Conservation (phyloP, 257 asterid species). For the Solanum tarapatanum region DNA sequence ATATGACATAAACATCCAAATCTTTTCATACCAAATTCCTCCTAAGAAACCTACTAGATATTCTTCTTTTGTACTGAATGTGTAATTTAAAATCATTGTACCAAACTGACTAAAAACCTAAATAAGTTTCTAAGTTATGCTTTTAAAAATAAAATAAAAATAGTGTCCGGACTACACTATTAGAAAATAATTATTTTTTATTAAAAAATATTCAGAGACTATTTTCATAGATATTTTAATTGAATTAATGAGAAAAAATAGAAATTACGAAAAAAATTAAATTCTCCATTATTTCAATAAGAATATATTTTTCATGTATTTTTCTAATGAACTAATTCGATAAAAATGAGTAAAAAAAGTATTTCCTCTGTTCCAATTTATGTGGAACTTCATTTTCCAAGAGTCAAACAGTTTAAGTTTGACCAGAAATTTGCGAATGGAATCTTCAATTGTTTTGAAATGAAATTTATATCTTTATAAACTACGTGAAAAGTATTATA, state of each 20-base stretch:
- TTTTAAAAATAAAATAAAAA: no score
- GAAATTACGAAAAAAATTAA: no score
- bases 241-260: no score
- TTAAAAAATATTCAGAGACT: background rate
- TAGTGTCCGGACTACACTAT: background rate
- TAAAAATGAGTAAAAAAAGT: background rate
- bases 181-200: no score
- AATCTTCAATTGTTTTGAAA: no score
- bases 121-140: background rate
- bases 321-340: no score
- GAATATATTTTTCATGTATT: no score
- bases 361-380: no score
- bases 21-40: constrained; percentile 3
- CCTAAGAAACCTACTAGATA: background rate
- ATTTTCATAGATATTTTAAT: no score
- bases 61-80: background rate
- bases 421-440: no score
- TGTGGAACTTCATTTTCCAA: background rate
- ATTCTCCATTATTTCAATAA: background rate
- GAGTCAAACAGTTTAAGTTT: background rate
- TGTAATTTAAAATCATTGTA: background rate
- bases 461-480: no score
- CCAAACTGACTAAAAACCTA: background rate
- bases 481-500: no score
- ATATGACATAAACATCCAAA: constrained; percentile 1